Evolutionary conservation across 2,329 filamentous ascomycete genomes (phyloP), one percentile per base, ranked within the genome.

Genomic region (Pleoardoris graminearum): DNA sequence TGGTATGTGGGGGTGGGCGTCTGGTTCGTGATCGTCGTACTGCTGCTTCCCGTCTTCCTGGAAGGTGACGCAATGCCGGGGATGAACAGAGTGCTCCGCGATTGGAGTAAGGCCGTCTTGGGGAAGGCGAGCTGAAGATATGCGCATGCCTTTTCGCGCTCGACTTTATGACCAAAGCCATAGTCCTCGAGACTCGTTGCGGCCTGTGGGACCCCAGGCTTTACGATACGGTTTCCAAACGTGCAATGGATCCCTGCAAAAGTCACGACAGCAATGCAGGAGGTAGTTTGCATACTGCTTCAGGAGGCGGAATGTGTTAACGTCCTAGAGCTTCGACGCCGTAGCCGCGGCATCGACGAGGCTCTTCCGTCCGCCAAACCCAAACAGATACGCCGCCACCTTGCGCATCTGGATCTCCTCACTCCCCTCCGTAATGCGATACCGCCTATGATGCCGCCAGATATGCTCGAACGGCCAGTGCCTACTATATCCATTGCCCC

Each of bases 391-490:
- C 8, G 80, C 82, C 0, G 82, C 83, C 8, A 86, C 78, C 69
- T 85, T 85, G n/a, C 83, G 75, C 79, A 86, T 86, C 69, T 86
- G 83, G 46, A 86, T 84, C 73, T 86, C 83, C 65, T 86, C 84
- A 49, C 81, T 83, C 0, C 83, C 84, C 65, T 86, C 84, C 0
- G 84, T 86, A 56, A 86, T 87, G 30, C 84, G 71, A 61, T 86
- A 86, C 21, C 82, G 74, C 35, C 84, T 72, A 67, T 86, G 85
- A 70, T 86, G 83, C 45, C 84, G 76, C 80, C 84, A 86, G 44
- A 86, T 86, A 59, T 86, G 83, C 70, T 86, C 83, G 60, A 87
- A 86, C 1, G 82, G 82, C 55, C 79, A 77, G 54, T 84, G 80
- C 32, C 82, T 72, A 35, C 77, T 81, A 63, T 85, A 85, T 1